Evolutionary conservation across 2,329 filamentous ascomycete species (phyloP).

Genomic region (Lecanicillium sp.): DNA sequence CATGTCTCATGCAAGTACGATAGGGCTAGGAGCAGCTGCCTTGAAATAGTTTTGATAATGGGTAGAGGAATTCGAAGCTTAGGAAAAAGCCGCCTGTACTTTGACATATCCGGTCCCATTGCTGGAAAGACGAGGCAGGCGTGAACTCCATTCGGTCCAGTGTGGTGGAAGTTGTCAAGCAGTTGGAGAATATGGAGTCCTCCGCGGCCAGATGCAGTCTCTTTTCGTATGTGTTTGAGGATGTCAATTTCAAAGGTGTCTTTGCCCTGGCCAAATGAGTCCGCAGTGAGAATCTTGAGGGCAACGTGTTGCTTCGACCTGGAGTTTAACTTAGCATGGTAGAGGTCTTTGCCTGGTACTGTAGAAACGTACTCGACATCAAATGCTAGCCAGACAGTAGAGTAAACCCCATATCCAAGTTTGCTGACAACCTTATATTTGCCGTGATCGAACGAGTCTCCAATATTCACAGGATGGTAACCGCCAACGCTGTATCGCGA

Average conservation of each 20-base stretch:
- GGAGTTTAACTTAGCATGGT: background rate
- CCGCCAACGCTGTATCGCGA: constrained; percentile 14
- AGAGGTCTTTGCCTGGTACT: background rate
- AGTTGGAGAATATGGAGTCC: constrained; percentile 12
- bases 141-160: constrained; percentile 21
- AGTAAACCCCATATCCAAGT: constrained; percentile 16
- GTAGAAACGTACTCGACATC: constrained; percentile 9
- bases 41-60: constrained; percentile 12
- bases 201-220: background rate
- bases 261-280: constrained; percentile 7
- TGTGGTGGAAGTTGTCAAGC: constrained; percentile 18
- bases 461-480: constrained; percentile 15
- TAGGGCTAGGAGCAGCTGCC: constrained; percentile 13
- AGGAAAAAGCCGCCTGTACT: constrained; percentile 12
- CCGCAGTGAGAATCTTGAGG: constrained; percentile 19
- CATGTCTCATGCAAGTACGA: constrained; percentile 14
- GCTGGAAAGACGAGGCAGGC: constrained; percentile 21
- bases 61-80: constrained; percentile 8
- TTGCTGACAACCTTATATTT: constrained; percentile 17
- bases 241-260: constrained; percentile 15
- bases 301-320: constrained; percentile 16
- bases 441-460: constrained; percentile 14
- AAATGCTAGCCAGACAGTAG: constrained; percentile 18
- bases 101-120: constrained; percentile 19
- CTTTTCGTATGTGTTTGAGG: constrained; percentile 10